Evolutionary conservation across 2,329 filamentous ascomycete species (phyloP).

Genomic region (Orbilia blumenaviensis): DNA sequence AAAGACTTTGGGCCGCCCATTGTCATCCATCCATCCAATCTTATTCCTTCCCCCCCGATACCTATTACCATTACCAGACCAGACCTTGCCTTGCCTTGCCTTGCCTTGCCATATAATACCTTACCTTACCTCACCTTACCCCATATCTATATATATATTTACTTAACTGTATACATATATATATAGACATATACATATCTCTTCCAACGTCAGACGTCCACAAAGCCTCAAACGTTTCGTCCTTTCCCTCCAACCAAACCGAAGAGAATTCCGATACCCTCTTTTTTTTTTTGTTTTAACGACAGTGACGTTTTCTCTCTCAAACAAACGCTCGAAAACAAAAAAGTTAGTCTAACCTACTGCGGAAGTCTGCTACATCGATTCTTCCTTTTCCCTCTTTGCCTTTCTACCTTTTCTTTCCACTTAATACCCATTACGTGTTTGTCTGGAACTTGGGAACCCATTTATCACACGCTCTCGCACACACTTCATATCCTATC

Average conservation of each 20-base stretch:
- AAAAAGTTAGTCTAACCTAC: slow-evolving; percentile 28
- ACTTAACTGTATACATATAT: background rate
- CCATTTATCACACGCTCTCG: too few relatives aligned
- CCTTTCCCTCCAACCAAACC: background rate
- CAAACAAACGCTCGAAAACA: too few relatives aligned
- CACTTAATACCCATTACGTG: slow-evolving; percentile 36
- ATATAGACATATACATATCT: background rate
- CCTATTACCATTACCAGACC: too few relatives aligned
- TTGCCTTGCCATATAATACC: too few relatives aligned
- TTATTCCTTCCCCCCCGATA: slow-evolving; percentile 16
- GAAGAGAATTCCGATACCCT: slow-evolving; percentile 45
- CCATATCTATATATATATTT: too few relatives aligned
- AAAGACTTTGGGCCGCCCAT: slow-evolving; percentile 48
- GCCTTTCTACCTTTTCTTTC: slow-evolving; percentile 1
- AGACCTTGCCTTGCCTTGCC: too few relatives aligned
- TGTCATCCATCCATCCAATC: slow-evolving; percentile 20
- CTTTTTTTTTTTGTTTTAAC: too few relatives aligned
- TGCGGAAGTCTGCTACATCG: slow-evolving; percentile 12
- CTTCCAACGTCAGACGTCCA: slow-evolving; percentile 2
- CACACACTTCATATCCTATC: too few relatives aligned
- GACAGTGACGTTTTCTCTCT: slow-evolving; percentile 52
- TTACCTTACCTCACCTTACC: too few relatives aligned
- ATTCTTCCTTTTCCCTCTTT: slow-evolving; percentile 7
- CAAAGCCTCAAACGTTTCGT: background rate
- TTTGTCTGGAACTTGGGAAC: too few relatives aligned